Conservation (phyloP, 164 flowering plant species). For the Pachysandra terminalis region DNA sequence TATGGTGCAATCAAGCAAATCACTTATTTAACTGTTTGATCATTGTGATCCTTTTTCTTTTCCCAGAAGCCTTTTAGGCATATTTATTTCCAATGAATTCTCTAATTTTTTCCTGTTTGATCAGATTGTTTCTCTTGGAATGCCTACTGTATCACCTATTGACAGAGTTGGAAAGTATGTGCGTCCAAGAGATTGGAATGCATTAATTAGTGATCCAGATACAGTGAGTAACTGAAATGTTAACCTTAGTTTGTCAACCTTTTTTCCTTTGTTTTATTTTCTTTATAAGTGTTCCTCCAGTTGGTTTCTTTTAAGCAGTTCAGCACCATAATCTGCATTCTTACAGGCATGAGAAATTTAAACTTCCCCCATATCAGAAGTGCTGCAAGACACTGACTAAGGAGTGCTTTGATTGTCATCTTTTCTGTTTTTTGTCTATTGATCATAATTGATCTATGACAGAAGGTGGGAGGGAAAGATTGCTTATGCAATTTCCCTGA, state of each 20-base stretch:
- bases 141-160: slow-evolving; percentile 80
- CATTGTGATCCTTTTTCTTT: background rate
- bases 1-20: slow-evolving; percentile 18
- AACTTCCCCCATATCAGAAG: too few species aligned
- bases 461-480: too few species aligned
- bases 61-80: background rate
- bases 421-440: too few species aligned
- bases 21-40: background rate
- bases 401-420: too few species aligned
- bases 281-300: too few species aligned
- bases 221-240: slow-evolving; percentile 46
- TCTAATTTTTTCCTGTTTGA: slow-evolving; percentile 2
- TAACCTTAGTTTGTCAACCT: background rate
- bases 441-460: too few species aligned
- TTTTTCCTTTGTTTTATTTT: background rate
- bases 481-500: too few species aligned
- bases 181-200: slow-evolving; percentile 81
- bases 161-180: slow-evolving; percentile 88
- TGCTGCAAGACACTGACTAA: too few species aligned
- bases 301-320: too few species aligned
- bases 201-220: slow-evolving; percentile 75
- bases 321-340: too few species aligned
- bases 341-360: too few species aligned
- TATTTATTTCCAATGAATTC: too few species aligned
- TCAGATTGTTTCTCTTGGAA: slow-evolving; percentile 95